Conservation (phyloP, 2,329 filamentous ascomycete genomes). For the Aspergillus sclerotialis region DNA sequence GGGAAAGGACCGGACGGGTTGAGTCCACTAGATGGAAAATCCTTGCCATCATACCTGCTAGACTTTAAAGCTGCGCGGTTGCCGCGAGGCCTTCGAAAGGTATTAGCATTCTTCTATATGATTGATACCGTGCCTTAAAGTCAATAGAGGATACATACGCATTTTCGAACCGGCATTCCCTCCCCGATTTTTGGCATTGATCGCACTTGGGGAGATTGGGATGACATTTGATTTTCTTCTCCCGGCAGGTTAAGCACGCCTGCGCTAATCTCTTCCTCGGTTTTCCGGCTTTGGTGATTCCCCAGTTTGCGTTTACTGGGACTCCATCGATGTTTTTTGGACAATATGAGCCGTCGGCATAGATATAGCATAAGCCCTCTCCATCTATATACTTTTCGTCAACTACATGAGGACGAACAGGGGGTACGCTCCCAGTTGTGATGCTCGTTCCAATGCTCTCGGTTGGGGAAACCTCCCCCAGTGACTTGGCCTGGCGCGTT, state of each 20-base stretch:
- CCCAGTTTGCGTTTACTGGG: slow-evolving; percentile 83
- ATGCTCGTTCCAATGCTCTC: slow-evolving; percentile 2
- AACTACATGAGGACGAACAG: slow-evolving; percentile 28
- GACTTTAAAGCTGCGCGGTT: slow-evolving; percentile 21
- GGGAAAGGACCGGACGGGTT: slow-evolving; percentile 14
- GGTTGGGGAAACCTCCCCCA: slow-evolving; percentile 5
- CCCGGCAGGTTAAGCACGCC: slow-evolving; percentile 85
- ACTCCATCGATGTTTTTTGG: slow-evolving; percentile 81
- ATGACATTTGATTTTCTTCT: slow-evolving; percentile 98
- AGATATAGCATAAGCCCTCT: slow-evolving; percentile 76
- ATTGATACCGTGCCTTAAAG: too few relatives aligned
- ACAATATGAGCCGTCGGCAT: slow-evolving; percentile 77
- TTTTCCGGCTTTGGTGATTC: slow-evolving; percentile 88
- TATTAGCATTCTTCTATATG: slow-evolving; percentile 9
- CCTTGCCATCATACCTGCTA: slow-evolving; percentile 18
- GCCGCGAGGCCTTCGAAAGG: slow-evolving; percentile 25
- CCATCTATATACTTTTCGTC: slow-evolving; percentile 53
- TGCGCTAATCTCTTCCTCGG: slow-evolving; percentile 85
- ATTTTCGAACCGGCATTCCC: slow-evolving; percentile 76
- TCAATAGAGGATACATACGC: too few relatives aligned
- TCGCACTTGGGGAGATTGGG: slow-evolving; percentile 80
- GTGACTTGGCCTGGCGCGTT: slow-evolving; percentile 13
- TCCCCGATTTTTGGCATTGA: slow-evolving; percentile 86
- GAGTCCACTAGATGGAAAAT: slow-evolving; percentile 9
- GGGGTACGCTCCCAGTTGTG: slow-evolving; percentile 6